These are phyloP conservation scores for Triticum urartu DNA, from an alignment of 176 grass and related monocot species.

Conservation along the genomic window DNA sequence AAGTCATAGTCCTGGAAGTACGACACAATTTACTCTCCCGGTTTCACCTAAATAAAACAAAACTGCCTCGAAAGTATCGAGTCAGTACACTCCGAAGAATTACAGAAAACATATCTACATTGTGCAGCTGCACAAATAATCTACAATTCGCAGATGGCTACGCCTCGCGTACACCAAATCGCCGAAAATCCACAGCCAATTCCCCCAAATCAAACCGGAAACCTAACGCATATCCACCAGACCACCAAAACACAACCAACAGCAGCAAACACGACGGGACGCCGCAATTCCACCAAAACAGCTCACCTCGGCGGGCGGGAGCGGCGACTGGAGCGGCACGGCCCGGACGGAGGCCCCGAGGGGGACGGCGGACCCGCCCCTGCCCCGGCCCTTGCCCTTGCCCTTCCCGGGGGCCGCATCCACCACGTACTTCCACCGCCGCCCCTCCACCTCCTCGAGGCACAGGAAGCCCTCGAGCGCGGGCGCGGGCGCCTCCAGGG, in stretches of 20 bases:
- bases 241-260: background rate
- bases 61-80: constrained; percentile 1
- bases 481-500: background rate
- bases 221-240: background rate
- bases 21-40: background rate
- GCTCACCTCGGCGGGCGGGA: constrained; percentile 76
- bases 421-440: constrained; percentile 85
- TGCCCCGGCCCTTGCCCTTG: background rate
- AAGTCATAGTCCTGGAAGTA: background rate
- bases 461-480: constrained; percentile 63
- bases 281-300: background rate
- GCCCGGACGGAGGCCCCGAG: constrained; percentile 50
- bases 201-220: constrained; percentile 19
- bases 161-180: background rate
- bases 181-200: background rate
- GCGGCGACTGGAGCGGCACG: constrained; percentile 68
- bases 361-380: constrained; percentile 1
- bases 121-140: too few species aligned
- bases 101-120: background rate
- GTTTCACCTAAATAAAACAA: background rate
- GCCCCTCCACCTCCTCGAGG: constrained; percentile 90
- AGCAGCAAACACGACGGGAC: background rate
- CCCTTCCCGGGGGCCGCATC: constrained; percentile 31
- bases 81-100: background rate
- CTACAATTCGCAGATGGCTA: background rate